phyloP scores from a whole-genome alignment of 2,329 filamentous ascomycete genomes.

The Aspergillus pseudotamarii region DNA sequence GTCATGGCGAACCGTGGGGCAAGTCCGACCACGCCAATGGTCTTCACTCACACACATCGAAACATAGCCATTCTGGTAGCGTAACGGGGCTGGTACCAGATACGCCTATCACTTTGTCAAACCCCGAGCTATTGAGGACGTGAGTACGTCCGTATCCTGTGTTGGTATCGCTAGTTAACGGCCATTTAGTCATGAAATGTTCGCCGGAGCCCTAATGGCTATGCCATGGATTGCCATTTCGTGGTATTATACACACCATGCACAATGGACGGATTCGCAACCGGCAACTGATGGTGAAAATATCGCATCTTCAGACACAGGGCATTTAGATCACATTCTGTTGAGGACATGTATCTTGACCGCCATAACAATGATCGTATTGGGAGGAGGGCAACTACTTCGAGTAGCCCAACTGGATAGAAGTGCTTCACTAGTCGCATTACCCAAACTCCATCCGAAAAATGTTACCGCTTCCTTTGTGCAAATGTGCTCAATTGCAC shows the following conservation, averaged over 20 bases:
- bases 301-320: constrained; percentile 10
- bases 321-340: constrained; percentile 22
- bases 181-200: constrained; percentile 45
- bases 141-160: neutral
- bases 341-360: constrained; percentile 31
- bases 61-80: constrained; percentile 9
- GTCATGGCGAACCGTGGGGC: neutral
- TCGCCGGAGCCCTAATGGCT: constrained; percentile 51
- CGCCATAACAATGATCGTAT: constrained; percentile 35
- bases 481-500: constrained; percentile 45
- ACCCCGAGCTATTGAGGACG: neutral
- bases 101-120: neutral
- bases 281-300: constrained; percentile 14
- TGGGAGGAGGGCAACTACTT: constrained; percentile 31
- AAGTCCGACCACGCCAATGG: constrained; percentile 2
- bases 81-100: constrained; percentile 5
- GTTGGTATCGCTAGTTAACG: neutral
- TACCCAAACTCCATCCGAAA: constrained; percentile 22
- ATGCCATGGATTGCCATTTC: constrained; percentile 41
- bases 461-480: constrained; percentile 27
- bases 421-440: constrained; percentile 13
- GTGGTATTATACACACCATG: constrained; percentile 37
- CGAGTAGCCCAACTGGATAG: constrained; percentile 17
- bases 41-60: constrained; percentile 4
- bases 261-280: constrained; percentile 16